Evolutionary conservation across 2,329 filamentous ascomycete species (phyloP).

Genomic region (Pseudogymnoascus sp.): DNA sequence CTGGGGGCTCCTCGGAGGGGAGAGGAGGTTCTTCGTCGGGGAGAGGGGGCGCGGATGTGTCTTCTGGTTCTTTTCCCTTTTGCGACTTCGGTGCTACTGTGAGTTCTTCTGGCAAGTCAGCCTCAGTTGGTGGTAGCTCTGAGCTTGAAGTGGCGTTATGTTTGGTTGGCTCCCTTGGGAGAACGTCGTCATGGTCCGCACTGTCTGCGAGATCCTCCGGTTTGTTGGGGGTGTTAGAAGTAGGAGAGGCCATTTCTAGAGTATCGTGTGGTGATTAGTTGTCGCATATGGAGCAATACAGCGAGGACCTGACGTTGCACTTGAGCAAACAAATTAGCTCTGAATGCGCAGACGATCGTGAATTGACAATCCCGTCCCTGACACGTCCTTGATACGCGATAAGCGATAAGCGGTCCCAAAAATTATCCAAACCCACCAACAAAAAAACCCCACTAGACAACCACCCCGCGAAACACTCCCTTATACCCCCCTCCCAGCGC

Average conservation of each 20-base stretch:
- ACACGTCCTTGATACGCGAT: neutral
- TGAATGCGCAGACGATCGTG: neutral
- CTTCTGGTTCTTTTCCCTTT: conserved; percentile 25
- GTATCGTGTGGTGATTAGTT: neutral
- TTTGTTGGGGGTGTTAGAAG: conserved; percentile 1
- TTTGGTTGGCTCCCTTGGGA: neutral
- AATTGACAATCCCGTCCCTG: neutral
- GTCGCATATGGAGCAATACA: neutral
- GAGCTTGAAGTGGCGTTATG: neutral
- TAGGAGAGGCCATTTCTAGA: neutral
- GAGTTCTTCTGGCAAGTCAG: neutral
- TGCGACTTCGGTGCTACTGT: conserved; percentile 13
- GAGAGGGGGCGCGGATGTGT: conserved; percentile 37
- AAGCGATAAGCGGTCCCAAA: conserved; percentile 1
- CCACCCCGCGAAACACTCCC: neutral
- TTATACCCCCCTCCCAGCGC: neutral
- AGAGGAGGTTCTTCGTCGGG: conserved; percentile 28
- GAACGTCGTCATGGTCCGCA: neutral
- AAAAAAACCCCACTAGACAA: conserved; percentile 8
- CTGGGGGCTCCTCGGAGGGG: conserved; percentile 43
- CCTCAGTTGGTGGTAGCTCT: neutral
- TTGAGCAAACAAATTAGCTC: neutral
- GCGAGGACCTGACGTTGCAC: neutral
- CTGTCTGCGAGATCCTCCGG: neutral
- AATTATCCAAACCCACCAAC: conserved; percentile 4